Evolutionary conservation across 2,329 filamentous ascomycete genomes (phyloP).

Genomic region (Graphilbum ipis-grandicollis): DNA sequence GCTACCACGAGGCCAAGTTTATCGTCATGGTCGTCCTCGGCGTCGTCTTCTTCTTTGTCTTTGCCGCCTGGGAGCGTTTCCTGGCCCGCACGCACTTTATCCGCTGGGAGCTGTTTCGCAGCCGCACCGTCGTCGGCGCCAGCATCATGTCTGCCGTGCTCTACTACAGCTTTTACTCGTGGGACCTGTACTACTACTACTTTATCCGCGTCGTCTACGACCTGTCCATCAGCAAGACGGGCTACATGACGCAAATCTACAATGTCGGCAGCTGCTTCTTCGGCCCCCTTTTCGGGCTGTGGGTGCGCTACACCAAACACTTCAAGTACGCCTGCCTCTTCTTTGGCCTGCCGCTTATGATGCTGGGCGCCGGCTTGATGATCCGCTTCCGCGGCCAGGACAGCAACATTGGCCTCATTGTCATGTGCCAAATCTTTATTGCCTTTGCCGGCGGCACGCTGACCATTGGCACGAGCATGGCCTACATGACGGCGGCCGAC

Average conservation of each 20-base stretch:
- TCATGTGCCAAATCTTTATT: slow-evolving; percentile 39
- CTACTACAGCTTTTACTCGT: slow-evolving; percentile 11
- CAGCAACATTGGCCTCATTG: slow-evolving; percentile 29
- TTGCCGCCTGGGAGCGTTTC: slow-evolving; percentile 21
- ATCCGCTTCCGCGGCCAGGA: slow-evolving; percentile 36
- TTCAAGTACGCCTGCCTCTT: slow-evolving; percentile 25
- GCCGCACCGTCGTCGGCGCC: slow-evolving; percentile 25
- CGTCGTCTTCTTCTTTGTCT: slow-evolving; percentile 17
- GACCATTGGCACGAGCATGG: slow-evolving; percentile 40
- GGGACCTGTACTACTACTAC: slow-evolving; percentile 12
- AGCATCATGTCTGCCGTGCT: slow-evolving; percentile 7
- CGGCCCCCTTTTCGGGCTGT: slow-evolving; percentile 25
- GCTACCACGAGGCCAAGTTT: slow-evolving; percentile 24
- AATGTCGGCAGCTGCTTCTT: slow-evolving; percentile 21
- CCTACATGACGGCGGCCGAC: slow-evolving; percentile 38
- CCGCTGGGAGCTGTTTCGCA: slow-evolving; percentile 26
- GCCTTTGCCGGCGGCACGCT: slow-evolving; percentile 37
- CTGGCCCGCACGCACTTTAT: slow-evolving; percentile 21
- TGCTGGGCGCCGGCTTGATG: slow-evolving; percentile 36
- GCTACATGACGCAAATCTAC: slow-evolving; percentile 12
- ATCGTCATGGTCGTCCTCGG: slow-evolving; percentile 24
- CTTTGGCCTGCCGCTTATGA: slow-evolving; percentile 33
- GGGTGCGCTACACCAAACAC: slow-evolving; percentile 28
- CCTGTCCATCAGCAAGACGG: slow-evolving; percentile 8
- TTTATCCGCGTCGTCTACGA: slow-evolving; percentile 12